Conservation (phyloP, 768 basidiomycete species). For the Pulveroboletus ravenelii region DNA sequence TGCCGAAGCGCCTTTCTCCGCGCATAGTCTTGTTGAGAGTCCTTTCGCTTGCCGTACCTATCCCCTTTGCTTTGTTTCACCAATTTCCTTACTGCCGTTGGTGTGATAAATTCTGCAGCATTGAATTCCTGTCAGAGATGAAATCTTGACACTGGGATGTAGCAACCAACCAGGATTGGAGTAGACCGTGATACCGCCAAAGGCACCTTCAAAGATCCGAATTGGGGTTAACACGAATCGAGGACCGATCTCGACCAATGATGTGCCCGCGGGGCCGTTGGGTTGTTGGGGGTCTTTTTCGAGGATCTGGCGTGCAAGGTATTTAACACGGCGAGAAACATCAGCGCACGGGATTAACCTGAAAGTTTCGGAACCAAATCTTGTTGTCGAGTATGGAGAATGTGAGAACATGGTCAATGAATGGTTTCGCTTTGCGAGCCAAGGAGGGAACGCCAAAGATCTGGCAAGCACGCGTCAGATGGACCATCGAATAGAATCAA, state of each 20-base stretch:
- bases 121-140: neutral
- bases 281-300: slow-evolving; percentile 92
- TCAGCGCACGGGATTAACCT: slow-evolving; percentile 47
- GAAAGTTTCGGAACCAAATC: slow-evolving; percentile 99
- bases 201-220: slow-evolving; percentile 96
- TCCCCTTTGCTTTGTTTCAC: slow-evolving; percentile 68
- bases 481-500: neutral
- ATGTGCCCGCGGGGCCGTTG: slow-evolving; percentile 76
- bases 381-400: slow-evolving; percentile 95
- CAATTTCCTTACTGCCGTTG: slow-evolving; percentile 71
- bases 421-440: slow-evolving; percentile 91
- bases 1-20: slow-evolving; percentile 60
- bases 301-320: slow-evolving; percentile 58
- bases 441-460: slow-evolving; percentile 92
- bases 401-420: slow-evolving; percentile 95
- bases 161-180: slow-evolving; percentile 79
- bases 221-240: slow-evolving; percentile 97
- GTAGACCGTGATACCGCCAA: slow-evolving; percentile 90
- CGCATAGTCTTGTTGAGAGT: slow-evolving; percentile 62
- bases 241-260: slow-evolving; percentile 96
- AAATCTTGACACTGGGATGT: neutral
- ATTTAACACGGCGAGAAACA: neutral
- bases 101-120: slow-evolving; percentile 82
- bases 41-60: slow-evolving; percentile 80
- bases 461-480: slow-evolving; percentile 37